Conservation (phyloP, 805 yeast species). For the Cyberlindnera xylosilytica region DNA sequence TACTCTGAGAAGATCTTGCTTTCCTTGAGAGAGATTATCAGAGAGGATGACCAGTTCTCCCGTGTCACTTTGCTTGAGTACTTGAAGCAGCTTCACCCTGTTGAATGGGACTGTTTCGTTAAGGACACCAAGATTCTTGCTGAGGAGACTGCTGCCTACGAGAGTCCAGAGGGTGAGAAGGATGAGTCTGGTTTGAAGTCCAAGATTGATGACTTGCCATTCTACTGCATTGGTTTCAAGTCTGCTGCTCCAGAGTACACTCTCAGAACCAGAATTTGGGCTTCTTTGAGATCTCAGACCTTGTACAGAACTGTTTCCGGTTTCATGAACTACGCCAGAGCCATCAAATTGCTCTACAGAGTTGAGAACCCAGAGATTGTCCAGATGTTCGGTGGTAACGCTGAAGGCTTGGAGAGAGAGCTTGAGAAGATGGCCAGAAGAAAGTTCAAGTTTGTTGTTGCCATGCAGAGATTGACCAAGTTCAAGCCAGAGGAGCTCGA, state of each 20-base stretch:
- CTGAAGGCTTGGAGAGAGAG: slow-evolving; percentile 93
- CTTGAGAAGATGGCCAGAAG: slow-evolving; percentile 86
- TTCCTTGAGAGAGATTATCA: slow-evolving; percentile 91
- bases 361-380: slow-evolving; percentile 95
- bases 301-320: slow-evolving; percentile 96
- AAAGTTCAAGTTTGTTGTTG: slow-evolving; percentile 75
- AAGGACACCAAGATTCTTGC: slow-evolving; percentile 94
- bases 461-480: slow-evolving; percentile 80
- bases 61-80: slow-evolving; percentile 92
- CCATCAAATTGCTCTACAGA: slow-evolving; percentile 87
- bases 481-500: slow-evolving; percentile 74
- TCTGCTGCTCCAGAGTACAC: slow-evolving; percentile 97
- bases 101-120: slow-evolving; percentile 97
- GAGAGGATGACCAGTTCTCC: slow-evolving; percentile 96
- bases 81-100: slow-evolving; percentile 90
- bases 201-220: slow-evolving; percentile 89
- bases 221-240: slow-evolving; percentile 95
- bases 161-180: slow-evolving; percentile 43
- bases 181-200: slow-evolving; percentile 70
- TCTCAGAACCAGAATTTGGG: slow-evolving; percentile 97
- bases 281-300: slow-evolving; percentile 95
- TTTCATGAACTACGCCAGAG: slow-evolving; percentile 97
- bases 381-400: slow-evolving; percentile 98
- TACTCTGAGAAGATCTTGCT: slow-evolving; percentile 91
- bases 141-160: slow-evolving; percentile 84